phyloP scores from a whole-genome alignment of 768 basidiomycete species.

The Pulveroboletus sp. region DNA sequence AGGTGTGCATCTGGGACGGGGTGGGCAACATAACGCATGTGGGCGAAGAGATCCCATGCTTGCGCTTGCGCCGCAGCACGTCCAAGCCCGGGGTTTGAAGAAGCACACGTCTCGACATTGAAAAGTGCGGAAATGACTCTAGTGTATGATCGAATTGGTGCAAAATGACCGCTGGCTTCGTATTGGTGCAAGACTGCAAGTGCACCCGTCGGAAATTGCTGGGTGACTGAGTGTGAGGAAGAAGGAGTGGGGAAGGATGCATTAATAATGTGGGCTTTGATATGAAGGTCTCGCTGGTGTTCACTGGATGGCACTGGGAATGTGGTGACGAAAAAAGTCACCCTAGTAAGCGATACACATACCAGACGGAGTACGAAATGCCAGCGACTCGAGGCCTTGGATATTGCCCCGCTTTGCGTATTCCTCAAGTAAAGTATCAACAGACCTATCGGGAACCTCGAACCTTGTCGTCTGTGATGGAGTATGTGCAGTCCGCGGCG shows the following conservation, averaged over 20 bases:
- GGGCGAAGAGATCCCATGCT: constrained; percentile 91
- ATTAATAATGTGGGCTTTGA: constrained; percentile 54
- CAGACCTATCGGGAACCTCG: constrained; percentile 29
- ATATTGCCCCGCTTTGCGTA: constrained; percentile 47
- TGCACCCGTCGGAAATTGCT: constrained; percentile 55
- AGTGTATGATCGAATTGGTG: constrained; percentile 74
- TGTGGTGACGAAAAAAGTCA: background rate
- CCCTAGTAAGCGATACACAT: constrained; percentile 6
- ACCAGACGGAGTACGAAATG: constrained; percentile 44
- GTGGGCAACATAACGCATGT: constrained; percentile 96
- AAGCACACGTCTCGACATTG: constrained; percentile 35
- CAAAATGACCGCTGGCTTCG: constrained; percentile 56
- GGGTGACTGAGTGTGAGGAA: constrained; percentile 19
- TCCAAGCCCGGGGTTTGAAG: constrained; percentile 21
- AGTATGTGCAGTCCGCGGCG: background rate
- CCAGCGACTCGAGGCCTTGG: constrained; percentile 40
- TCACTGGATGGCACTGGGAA: constrained; percentile 41
- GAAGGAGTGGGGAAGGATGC: constrained; percentile 8
- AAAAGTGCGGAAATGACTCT: constrained; percentile 58
- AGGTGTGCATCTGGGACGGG: constrained; percentile 66
- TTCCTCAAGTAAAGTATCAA: constrained; percentile 46
- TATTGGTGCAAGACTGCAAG: constrained; percentile 66
- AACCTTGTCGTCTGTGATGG: background rate
- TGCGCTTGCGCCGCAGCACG: constrained; percentile 57
- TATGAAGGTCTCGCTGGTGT: constrained; percentile 63